Evolutionary conservation across 306 rosid genomes (phyloP).

Genomic region (Fagus sylvatica): DNA sequence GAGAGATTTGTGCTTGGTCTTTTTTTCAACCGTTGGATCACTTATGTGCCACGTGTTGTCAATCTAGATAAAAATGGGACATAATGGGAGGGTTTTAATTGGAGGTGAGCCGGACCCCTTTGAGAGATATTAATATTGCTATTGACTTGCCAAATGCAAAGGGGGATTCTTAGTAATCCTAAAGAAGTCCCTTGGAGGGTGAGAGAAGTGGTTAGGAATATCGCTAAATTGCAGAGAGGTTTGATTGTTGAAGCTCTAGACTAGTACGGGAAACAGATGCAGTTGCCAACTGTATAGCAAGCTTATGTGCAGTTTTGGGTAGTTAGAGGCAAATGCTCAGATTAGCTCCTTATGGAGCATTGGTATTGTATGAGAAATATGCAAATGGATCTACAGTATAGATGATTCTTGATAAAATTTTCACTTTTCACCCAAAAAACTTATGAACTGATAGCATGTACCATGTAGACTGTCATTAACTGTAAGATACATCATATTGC

Average conservation of each 20-base stretch:
- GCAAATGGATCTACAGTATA: constrained; percentile 18
- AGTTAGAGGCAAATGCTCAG: not conserved
- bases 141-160: not conserved
- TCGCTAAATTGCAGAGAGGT: not conserved
- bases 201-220: constrained; percentile 8
- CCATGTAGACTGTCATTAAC: not conserved
- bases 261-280: not conserved
- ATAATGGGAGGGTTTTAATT: too few relatives aligned
- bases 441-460: not conserved
- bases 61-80: too few relatives aligned
- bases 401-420: not conserved
- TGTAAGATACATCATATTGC: not conserved
- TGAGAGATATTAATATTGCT: not conserved
- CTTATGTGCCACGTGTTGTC: too few relatives aligned
- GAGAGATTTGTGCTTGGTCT: too few relatives aligned
- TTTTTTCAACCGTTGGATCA: too few relatives aligned
- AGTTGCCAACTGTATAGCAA: constrained; percentile 14
- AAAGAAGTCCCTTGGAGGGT: constrained; percentile 4
- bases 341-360: constrained; percentile 10
- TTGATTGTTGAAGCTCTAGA: constrained; percentile 6
- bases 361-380: constrained; percentile 7
- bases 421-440: not conserved
- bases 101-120: not conserved
- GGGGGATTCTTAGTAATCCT: not conserved
- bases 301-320: constrained; percentile 23